Percentiles rank a stretch among this genome's conserved stretches.
Conservation (phyloP, 2,329 filamentous ascomycete species). For the Clarireedia paspali region DNA sequence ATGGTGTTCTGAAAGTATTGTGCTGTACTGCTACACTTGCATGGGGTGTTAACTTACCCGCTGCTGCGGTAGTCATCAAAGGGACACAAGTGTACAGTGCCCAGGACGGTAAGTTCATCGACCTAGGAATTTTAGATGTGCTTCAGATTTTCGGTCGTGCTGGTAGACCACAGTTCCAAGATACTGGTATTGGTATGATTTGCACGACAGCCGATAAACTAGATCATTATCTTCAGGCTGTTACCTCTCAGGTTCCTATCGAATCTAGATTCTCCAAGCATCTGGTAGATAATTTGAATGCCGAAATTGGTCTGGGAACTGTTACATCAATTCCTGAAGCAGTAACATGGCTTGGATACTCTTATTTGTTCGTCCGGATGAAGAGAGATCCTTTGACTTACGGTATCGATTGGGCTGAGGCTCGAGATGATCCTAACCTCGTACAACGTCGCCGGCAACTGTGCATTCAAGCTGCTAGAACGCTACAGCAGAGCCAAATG, state of each 20-base stretch:
- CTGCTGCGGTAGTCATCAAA: conserved; percentile 94
- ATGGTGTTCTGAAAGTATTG: conserved; percentile 91
- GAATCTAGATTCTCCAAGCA: conserved; percentile 94
- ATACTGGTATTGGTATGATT: conserved; percentile 96
- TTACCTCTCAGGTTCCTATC: conserved; percentile 94
- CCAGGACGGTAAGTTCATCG: conserved; percentile 92
- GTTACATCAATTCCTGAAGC: conserved; percentile 92
- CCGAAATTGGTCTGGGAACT: conserved; percentile 86
- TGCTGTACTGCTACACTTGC: conserved; percentile 97
- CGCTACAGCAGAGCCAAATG: conserved; percentile 92
- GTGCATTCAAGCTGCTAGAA: conserved; percentile 79
- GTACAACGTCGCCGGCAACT: conserved; percentile 80
- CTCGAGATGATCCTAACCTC: conserved; percentile 77
- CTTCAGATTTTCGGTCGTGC: conserved; percentile 98
- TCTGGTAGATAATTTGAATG: conserved; percentile 93
- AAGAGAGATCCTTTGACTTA: conserved; percentile 84
- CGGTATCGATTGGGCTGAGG: conserved; percentile 91
- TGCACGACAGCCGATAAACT: conserved; percentile 94
- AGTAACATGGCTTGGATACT: conserved; percentile 96
- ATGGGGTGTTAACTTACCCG: conserved; percentile 97
- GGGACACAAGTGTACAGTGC: conserved; percentile 67
- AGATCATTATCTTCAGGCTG: conserved; percentile 80
- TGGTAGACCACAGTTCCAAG: conserved; percentile 94
- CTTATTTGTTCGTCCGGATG: conserved; percentile 96
- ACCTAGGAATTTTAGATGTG: conserved; percentile 92